Evolutionary conservation across 2,329 filamentous ascomycete species (phyloP), one percentile per base, ranked within the genome.

Genomic region (Clathrospora elynae): DNA sequence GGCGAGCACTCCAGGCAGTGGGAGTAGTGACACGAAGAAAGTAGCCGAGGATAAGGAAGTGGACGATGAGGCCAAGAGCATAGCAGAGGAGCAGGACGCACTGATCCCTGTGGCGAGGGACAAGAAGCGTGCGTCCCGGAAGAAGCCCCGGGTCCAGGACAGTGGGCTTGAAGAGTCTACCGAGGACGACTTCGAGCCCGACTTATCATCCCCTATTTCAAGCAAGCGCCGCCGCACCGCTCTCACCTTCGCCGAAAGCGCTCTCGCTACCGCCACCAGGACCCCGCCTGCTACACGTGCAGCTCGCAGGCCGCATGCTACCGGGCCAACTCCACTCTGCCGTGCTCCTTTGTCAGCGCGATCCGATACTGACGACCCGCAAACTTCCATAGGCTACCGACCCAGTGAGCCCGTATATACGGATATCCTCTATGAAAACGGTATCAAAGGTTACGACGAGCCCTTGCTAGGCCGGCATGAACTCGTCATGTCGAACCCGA

Each of bases 401-500:
- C 24, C 29, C 5, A 23, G 19, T 10, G 13, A 14, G 5, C 17
- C 12, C 9, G 2, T 10, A 9, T 10, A 11, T 6, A 12, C 13
- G 5, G 42, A 35, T 2, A 20, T 40, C 6, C 6, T 46, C 4
- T 17, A 35, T 35, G 33, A 44, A 38, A 16, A 42, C 20, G 26
- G 32, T 20, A 25, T 41, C 9, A 17, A 48, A 12, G 18, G 28
- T 7, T 58, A 54, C 38, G 20, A 44, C 2, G 42, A 55, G 30
- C 59, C 53, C 16, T 23, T 60, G 13, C 43, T 62, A 2, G 24
- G 33, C 17, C 48, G 56, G 10, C 30, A 32, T 2, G 17, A 45
- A 17, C 46, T 53, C 6, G 32, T 53, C 20, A 12, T 49, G 19
- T 40, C 22, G 3, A 49, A 48, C 28, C 47, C 49, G 7, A 32